Evolutionary conservation across 2,329 filamentous ascomycete genomes (phyloP).

Genomic region (Xylariaceae sp.): DNA sequence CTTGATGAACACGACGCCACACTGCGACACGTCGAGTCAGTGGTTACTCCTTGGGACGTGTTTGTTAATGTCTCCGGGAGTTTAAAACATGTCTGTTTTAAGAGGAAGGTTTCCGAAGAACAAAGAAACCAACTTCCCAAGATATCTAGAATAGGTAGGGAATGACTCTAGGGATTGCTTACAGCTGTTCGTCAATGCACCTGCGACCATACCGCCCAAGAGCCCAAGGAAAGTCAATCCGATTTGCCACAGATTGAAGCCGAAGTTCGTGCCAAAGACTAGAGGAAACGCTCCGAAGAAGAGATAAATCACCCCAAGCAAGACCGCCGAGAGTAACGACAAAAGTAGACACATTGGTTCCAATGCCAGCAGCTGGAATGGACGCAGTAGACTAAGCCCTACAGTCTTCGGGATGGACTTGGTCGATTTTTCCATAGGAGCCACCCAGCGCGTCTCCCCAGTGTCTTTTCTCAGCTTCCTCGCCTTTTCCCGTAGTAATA

Average conservation of each 20-base stretch:
- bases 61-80: no score
- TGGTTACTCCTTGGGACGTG: no score
- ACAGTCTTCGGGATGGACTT: conserved; percentile 65
- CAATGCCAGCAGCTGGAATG: conserved; percentile 73
- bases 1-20: conserved; percentile 60
- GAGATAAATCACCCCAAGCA: conserved; percentile 85
- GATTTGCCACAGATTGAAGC: conserved; percentile 74
- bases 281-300: conserved; percentile 88
- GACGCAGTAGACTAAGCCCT: conserved; percentile 59
- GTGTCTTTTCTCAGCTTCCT: conserved; percentile 67
- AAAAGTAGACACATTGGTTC: conserved; percentile 86
- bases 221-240: conserved; percentile 77
- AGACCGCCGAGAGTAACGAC: conserved; percentile 76
- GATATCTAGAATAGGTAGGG: no score
- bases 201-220: conserved; percentile 64
- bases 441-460: conserved; percentile 72
- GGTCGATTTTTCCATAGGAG: conserved; percentile 64
- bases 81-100: no score
- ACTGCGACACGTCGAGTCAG: conserved; percentile 50
- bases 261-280: conserved; percentile 72
- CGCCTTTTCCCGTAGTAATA: conserved; percentile 73
- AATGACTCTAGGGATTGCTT: no score
- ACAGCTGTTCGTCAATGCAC: conserved; percentile 40
- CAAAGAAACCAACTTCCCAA: no score
- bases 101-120: no score